Conservation (phyloP, 148 eudicot genomes). For the Camellia sinensis region DNA sequence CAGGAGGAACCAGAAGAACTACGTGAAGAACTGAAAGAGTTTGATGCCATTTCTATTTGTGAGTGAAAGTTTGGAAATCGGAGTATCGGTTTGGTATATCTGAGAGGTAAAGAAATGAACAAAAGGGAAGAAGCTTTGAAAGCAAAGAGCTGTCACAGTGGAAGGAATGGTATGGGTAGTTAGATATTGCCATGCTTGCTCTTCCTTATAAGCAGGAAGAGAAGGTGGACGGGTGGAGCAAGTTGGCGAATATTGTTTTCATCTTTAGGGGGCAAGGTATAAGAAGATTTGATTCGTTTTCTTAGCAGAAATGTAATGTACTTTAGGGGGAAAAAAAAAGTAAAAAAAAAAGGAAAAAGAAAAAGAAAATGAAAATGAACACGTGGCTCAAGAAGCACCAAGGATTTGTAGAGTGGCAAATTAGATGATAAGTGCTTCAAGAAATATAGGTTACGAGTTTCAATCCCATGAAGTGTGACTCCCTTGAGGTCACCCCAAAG, state of each 20-base stretch:
- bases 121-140: background rate
- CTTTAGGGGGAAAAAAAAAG: no score
- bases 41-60: constrained; percentile 32
- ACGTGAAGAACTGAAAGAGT: constrained; percentile 27
- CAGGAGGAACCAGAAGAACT: constrained; percentile 35
- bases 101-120: background rate
- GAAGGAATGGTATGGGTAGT: constrained; percentile 24
- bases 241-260: constrained; percentile 29
- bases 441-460: no score
- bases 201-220: constrained; percentile 29
- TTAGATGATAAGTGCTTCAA: no score
- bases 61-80: background rate
- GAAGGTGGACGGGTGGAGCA: constrained; percentile 25
- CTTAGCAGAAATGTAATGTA: background rate
- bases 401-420: no score
- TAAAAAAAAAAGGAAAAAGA: no score
- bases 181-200: constrained; percentile 20
- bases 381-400: no score
- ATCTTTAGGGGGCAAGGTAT: background rate
- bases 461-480: no score
- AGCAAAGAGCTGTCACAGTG: constrained; percentile 8
- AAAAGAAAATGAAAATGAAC: no score
- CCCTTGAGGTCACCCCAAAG: no score
- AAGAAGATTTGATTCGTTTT: constrained; percentile 28
- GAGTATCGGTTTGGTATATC: background rate